Evolutionary conservation across 441 rosid species (phyloP).

Genomic region (Viola pubescens): DNA sequence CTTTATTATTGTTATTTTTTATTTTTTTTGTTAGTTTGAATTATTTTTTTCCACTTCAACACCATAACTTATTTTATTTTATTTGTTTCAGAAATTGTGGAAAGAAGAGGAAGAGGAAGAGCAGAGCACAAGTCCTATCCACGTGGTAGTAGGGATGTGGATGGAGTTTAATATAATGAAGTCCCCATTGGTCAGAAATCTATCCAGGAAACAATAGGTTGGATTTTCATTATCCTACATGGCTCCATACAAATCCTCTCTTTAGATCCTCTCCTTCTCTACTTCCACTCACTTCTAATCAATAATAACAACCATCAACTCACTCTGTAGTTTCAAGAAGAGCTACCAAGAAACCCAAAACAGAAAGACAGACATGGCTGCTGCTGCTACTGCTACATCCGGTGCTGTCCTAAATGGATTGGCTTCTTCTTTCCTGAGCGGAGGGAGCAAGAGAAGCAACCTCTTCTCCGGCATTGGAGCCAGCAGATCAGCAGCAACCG

Average conservation of each 20-base stretch:
- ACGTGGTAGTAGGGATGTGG: slow-evolving; percentile 30
- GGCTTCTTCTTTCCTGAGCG: slow-evolving; percentile 68
- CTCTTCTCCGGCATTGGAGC: slow-evolving; percentile 27
- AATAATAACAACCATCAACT: not conserved
- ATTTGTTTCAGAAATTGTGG: not conserved
- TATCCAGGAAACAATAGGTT: slow-evolving; percentile 42
- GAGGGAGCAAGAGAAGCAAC: slow-evolving; percentile 34
- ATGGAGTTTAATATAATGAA: slow-evolving; percentile 17
- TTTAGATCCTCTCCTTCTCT: slow-evolving; percentile 13
- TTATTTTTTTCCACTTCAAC: too few species aligned
- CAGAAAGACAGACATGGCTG: not conserved
- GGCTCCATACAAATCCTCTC: slow-evolving; percentile 21
- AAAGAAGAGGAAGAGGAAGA: not conserved
- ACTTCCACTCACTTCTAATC: slow-evolving; percentile 1
- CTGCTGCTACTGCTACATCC: slow-evolving; percentile 51
- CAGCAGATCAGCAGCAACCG: slow-evolving; percentile 14
- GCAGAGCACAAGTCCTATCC: slow-evolving; percentile 6
- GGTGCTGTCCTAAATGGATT: slow-evolving; percentile 67
- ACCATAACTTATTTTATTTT: too few species aligned
- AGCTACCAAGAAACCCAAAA: not conserved
- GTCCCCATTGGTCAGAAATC: slow-evolving; percentile 70
- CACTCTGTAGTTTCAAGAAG: not conserved
- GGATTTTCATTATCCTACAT: slow-evolving; percentile 20
- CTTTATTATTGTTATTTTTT: too few species aligned
- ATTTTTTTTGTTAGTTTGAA: too few species aligned